A percentile compares a stretch with the other conserved stretches of the same genome.
Conservation (phyloP, 2,329 filamentous ascomycete species). For the Grosmannia clavigera region DNA sequence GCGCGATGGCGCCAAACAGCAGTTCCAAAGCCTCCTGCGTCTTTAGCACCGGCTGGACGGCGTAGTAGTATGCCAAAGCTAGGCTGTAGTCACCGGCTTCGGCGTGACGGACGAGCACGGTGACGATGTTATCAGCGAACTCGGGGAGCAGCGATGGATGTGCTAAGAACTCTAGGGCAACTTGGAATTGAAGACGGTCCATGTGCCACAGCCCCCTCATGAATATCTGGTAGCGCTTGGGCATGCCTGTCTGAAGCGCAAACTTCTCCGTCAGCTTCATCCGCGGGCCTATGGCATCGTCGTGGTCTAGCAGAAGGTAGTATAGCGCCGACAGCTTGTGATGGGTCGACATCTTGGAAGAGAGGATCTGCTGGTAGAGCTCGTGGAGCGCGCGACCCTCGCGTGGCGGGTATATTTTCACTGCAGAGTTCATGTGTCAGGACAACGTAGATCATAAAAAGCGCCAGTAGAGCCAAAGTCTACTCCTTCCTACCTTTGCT, state of each 20-base stretch:
- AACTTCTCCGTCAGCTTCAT: constrained; percentile 43
- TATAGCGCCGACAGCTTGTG: constrained; percentile 76
- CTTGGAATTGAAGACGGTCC: constrained; percentile 55
- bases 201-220: constrained; percentile 75
- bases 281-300: constrained; percentile 34
- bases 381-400: constrained; percentile 53
- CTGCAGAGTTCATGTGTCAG: constrained; percentile 14
- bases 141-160: constrained; percentile 70
- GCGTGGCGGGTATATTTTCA: constrained; percentile 63
- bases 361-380: constrained; percentile 58
- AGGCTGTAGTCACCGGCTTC: constrained; percentile 48
- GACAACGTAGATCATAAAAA: neutral
- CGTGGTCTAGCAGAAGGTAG: constrained; percentile 70
- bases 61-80: constrained; percentile 67
- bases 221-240: constrained; percentile 65
- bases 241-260: constrained; percentile 50
- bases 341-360: constrained; percentile 51
- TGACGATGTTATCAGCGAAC: constrained; percentile 73
- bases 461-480: neutral
- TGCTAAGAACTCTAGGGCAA: constrained; percentile 62
- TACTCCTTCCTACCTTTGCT: constrained; percentile 43
- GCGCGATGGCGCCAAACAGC: constrained; percentile 57
- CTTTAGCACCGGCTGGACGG: constrained; percentile 60
- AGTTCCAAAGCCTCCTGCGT: constrained; percentile 47
- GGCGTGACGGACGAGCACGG: constrained; percentile 50